Evolutionary conservation across 2,329 filamentous ascomycete genomes (phyloP), one percentile per base, ranked within the genome.

Genomic region (Fusarium sp.): DNA sequence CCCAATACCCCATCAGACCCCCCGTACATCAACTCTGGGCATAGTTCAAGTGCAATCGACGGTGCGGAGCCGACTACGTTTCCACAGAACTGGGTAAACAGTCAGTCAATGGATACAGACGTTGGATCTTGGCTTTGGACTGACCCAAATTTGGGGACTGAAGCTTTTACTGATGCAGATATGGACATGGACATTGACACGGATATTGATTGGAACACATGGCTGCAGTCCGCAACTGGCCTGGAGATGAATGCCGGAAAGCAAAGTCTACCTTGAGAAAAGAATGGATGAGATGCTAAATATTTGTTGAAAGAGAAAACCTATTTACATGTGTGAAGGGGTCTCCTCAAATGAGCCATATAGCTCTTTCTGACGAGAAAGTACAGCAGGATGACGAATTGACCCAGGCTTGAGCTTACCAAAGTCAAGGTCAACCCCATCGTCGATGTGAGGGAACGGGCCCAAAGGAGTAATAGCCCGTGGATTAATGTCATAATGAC

Each of bases 151-250:
- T 76, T 78, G 15, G 58, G 72, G 0, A 78, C 78, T 3, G 76
- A 79, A 14, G 54, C 72, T 0, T 77, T 79, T 38, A 65, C 53
- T 6, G 69, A 74, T 8, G 25, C 76, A 6, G 66, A 77, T 54
- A 56, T 76, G 1, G 73, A 78, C 27, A 72, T 80, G 63, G 76
- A 80, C 11, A 62, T 79, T 8, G 77, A 79, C 6, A 67, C 56
- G 1, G 75, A 76, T 0, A 66, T 81, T 3, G 73, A 82, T 51
- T 82, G 80, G 81, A 76, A 79, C 32, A 70, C 70, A 14, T 82
- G 80, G 80, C 55, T 82, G 5, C 73, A 78, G 34, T 79, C 77
- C 18, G 79, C 78, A 3, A 71, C 71, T 15, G 73, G 64, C 1
- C 76, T 79, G 72, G 78, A 81, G n/a, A n/a, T 66, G 12, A 63